These are phyloP conservation scores for Tricholoma flavovirens DNA, from an alignment of 768 basidiomycete species.

Conservation along the genomic window DNA sequence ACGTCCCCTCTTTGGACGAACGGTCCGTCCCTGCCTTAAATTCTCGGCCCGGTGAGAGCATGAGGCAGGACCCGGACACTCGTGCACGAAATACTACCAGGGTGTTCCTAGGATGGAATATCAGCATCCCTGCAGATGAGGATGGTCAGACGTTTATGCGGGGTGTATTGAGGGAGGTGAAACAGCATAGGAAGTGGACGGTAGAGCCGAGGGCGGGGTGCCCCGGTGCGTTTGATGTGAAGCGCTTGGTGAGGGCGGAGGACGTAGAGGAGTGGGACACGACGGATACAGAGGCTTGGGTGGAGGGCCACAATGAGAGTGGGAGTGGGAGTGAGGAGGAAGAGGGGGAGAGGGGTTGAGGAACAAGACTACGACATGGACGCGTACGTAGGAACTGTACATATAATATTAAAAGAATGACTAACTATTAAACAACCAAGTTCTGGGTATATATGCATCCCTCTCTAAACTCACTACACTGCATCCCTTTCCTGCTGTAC, in stretches of 20 bases:
- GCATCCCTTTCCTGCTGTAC: too few species aligned
- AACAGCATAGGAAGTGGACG: slow-evolving; percentile 27
- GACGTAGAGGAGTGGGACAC: slow-evolving; percentile 31
- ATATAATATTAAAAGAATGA: too few species aligned
- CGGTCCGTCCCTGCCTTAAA: slow-evolving; percentile 16
- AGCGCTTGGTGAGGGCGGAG: slow-evolving; percentile 23
- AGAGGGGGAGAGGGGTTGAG: not conserved
- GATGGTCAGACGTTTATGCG: slow-evolving; percentile 41
- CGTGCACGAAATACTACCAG: slow-evolving; percentile 17
- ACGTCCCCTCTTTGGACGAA: slow-evolving; percentile 31
- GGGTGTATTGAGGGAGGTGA: slow-evolving; percentile 31
- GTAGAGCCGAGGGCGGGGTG: slow-evolving; percentile 18
- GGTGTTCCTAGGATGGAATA: slow-evolving; percentile 67
- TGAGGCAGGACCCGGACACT: slow-evolving; percentile 7
- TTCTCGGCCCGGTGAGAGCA: slow-evolving; percentile 12
- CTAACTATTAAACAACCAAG: too few species aligned
- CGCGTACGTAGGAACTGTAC: too few species aligned
- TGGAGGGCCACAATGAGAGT: slow-evolving; percentile 8
- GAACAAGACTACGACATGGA: too few species aligned
- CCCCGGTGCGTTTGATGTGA: slow-evolving; percentile 28
- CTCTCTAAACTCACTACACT: too few species aligned
- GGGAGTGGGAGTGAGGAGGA: not conserved
- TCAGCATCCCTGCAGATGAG: slow-evolving; percentile 39
- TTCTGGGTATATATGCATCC: too few species aligned
- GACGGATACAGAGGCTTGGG: slow-evolving; percentile 29